Percentiles rank a stretch among this genome's conserved stretches.
Evolutionary conservation across 805 yeast species (phyloP).

Genomic region (Ogataea zsoltii): DNA sequence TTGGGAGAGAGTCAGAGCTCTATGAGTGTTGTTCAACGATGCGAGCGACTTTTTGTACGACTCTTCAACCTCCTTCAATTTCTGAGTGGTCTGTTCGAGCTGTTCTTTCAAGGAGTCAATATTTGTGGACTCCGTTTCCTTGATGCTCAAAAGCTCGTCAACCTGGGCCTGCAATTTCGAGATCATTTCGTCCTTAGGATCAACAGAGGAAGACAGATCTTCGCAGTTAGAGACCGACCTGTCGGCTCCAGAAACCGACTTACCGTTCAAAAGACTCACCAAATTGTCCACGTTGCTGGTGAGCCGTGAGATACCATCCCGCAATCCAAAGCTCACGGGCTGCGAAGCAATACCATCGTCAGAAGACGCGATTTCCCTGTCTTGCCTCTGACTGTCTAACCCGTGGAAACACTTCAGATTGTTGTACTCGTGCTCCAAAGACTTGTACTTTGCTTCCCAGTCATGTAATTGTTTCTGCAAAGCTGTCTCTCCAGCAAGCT

Average conservation of each 20-base stretch:
- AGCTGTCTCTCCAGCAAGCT: conserved; percentile 44
- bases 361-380: conserved; percentile 23
- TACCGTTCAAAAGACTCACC: conserved; percentile 15
- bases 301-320: conserved; percentile 5
- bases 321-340: neutral
- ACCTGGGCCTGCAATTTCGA: conserved; percentile 53
- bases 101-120: conserved; percentile 36
- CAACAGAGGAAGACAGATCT: neutral
- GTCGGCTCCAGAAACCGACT: conserved; percentile 7
- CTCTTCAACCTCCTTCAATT: conserved; percentile 47
- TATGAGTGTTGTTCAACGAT: conserved; percentile 71
- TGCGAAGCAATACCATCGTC: conserved; percentile 25
- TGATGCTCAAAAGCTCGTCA: conserved; percentile 51
- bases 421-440: conserved; percentile 44
- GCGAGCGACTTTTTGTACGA: conserved; percentile 72
- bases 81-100: conserved; percentile 27
- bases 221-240: conserved; percentile 1
- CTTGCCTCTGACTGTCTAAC: conserved; percentile 29
- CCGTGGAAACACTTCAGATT: conserved; percentile 36
- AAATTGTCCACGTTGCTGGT: conserved; percentile 20
- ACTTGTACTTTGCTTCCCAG: conserved; percentile 47
- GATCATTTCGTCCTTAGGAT: conserved; percentile 14
- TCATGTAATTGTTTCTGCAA: conserved; percentile 48
- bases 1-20: conserved; percentile 73
- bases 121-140: conserved; percentile 35